phyloP scores from a whole-genome alignment of 176 grass and related monocot genomes.

The Triticum dicoccoides region DNA sequence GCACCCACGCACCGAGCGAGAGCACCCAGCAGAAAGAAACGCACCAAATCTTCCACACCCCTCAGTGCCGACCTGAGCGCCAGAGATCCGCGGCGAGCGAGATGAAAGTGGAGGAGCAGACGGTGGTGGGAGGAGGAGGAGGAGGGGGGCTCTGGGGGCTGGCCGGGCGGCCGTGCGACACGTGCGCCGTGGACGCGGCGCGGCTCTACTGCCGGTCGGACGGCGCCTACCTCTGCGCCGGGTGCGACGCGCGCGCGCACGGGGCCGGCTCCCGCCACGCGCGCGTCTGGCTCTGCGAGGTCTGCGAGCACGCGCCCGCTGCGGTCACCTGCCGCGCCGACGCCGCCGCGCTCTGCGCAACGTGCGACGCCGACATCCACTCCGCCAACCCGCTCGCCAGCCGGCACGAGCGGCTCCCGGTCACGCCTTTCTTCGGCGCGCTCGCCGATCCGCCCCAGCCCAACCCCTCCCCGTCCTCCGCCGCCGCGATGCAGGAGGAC shows the following conservation, averaged over 20 bases:
- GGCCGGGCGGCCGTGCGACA: slow-evolving; percentile 33
- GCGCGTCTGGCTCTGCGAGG: slow-evolving; percentile 66
- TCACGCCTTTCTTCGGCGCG: slow-evolving; percentile 46
- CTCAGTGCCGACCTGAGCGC: neutral
- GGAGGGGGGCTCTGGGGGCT: neutral
- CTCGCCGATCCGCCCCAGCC: slow-evolving; percentile 29
- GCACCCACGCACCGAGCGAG: neutral
- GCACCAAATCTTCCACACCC: neutral
- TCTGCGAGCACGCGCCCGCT: slow-evolving; percentile 65
- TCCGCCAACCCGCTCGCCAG: slow-evolving; percentile 88
- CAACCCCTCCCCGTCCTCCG: slow-evolving; percentile 4
- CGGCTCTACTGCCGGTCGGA: slow-evolving; percentile 48
- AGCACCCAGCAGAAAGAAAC: neutral
- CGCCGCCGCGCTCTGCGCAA: slow-evolving; percentile 68
- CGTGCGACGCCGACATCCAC: slow-evolving; percentile 90
- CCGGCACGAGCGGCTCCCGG: slow-evolving; percentile 72
- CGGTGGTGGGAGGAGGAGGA: slow-evolving; percentile 3
- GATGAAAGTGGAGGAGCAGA: slow-evolving; percentile 24
- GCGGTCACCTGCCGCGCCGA: slow-evolving; percentile 73
- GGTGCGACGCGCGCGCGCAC: slow-evolving; percentile 43
- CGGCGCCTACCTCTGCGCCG: slow-evolving; percentile 43
- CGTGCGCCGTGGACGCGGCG: slow-evolving; percentile 36
- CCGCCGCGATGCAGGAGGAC: neutral
- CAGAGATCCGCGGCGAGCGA: neutral
- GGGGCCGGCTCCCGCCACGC: slow-evolving; percentile 37